Evolutionary conservation across 306 rosid species (phyloP).

Genomic region (Rosa rugosa): DNA sequence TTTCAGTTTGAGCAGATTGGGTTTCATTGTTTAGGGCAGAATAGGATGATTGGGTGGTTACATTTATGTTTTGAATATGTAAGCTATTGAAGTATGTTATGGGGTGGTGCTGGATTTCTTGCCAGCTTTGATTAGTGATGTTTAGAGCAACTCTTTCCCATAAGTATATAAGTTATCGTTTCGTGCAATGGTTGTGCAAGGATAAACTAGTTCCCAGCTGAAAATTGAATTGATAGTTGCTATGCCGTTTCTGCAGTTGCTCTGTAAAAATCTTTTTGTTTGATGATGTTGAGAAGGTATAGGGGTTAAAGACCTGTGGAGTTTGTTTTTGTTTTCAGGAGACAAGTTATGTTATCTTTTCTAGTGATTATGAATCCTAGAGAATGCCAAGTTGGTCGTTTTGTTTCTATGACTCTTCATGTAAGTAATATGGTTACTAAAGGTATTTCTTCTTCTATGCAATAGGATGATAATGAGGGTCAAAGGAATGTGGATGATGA

Average conservation of each 20-base stretch:
- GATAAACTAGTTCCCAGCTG: too few species aligned
- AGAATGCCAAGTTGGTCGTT: neutral
- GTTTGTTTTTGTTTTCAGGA: neutral
- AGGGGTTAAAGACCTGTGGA: neutral
- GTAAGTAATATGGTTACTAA: slow-evolving; percentile 26
- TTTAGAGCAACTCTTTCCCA: neutral
- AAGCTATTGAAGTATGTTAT: too few species aligned
- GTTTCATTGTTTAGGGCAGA: neutral
- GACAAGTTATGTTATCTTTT: neutral
- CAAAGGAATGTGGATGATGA: slow-evolving; percentile 77
- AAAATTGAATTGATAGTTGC: too few species aligned
- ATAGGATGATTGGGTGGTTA: too few species aligned
- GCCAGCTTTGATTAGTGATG: neutral
- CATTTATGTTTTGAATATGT: neutral
- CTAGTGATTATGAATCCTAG: neutral
- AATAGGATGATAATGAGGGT: slow-evolving; percentile 87
- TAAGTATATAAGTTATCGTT: neutral
- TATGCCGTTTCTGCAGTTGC: too few species aligned
- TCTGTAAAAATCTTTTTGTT: neutral
- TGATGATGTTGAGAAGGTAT: neutral
- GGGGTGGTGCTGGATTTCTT: too few species aligned
- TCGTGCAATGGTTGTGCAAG: neutral
- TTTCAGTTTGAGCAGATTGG: neutral
- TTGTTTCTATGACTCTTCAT: slow-evolving; percentile 2
- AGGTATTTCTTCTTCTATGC: slow-evolving; percentile 18